These are phyloP conservation scores for Sambucus nigra DNA, from an alignment of 129 eudicot genomes.

Conservation along the genomic window DNA sequence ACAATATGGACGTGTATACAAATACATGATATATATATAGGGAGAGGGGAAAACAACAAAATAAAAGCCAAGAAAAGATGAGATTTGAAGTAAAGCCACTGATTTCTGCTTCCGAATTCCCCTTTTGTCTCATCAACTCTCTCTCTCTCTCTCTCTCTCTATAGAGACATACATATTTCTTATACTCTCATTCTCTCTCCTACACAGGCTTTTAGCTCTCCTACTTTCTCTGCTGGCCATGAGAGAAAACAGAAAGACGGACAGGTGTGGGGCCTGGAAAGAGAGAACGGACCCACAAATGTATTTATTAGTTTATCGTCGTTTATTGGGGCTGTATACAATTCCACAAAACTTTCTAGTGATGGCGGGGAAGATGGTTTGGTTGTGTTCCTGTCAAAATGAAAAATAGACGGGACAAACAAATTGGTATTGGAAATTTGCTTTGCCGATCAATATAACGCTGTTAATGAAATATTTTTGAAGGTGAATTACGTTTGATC, in stretches of 20 bases:
- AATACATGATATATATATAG: not conserved
- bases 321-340: too few relatives aligned
- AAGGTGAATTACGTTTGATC: too few relatives aligned
- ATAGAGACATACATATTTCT: not conserved
- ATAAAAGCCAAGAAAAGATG: conserved; percentile 3
- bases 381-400: too few relatives aligned
- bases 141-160: not conserved
- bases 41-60: not conserved
- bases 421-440: too few relatives aligned
- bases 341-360: too few relatives aligned
- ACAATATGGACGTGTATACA: too few relatives aligned
- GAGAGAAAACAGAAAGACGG: not conserved
- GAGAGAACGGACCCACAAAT: not conserved
- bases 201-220: not conserved
- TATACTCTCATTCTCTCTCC: not conserved
- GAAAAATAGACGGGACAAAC: too few relatives aligned
- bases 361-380: too few relatives aligned
- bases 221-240: not conserved
- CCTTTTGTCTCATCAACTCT: conserved; percentile 11
- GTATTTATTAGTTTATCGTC: too few relatives aligned
- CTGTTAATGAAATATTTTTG: too few relatives aligned
- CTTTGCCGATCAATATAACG: too few relatives aligned
- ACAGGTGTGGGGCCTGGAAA: not conserved
- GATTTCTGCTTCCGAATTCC: conserved; percentile 11
- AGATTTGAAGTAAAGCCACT: conserved; percentile 10